Evolutionary conservation across 768 basidiomycete genomes (phyloP), one percentile per base, ranked within the genome.

Genomic region (Austroboletus festivus): DNA sequence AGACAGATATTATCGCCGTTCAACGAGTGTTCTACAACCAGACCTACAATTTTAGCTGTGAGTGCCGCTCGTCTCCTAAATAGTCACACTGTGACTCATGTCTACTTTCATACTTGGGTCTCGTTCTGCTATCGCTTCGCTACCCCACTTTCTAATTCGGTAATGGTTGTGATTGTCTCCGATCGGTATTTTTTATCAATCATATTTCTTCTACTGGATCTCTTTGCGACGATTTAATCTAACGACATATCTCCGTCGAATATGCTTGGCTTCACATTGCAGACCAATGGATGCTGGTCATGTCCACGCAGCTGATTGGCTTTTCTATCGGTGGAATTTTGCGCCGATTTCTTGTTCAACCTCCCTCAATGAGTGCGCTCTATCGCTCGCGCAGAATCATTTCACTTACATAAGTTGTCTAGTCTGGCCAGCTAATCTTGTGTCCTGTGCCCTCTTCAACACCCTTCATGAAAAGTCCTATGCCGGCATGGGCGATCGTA

Each of bases 401-500:
- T 19, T 31, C 28, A 15, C 38, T 50, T 20, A 58, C 42, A 5
- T 6, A 28, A 5, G 28, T 28, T 12, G 0, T 74, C 18, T 47
- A 82, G 83, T 89, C 38, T 89, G 86, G 86, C 86, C 86, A 1
- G 76, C 78, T 47, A 81, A 82, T 34, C 72, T 89, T 4, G 86
- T 88, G 13, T 71, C 76, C 0, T 86, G 85, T 56, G 82, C 83
- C 3, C 58, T 88, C 3, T 86, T 85, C 64, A 88, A 89, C 54
- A 89, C 86, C 0, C 73, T 89, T 7, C 86, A 89, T 61, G 78
- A 79, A 0, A 74, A 80, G 44, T 49, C 56, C 18, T 76, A 76
- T 46, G 51, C 65, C 4, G 79, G 78, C 33, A 69, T 72, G 15
- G 73, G 75, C 5, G 58, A 44, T 13, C 70, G 65, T 5, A 75